These are phyloP conservation scores for Knufia petricola DNA, from an alignment of 2,329 filamentous ascomycete genomes.

Conservation along the genomic window DNA sequence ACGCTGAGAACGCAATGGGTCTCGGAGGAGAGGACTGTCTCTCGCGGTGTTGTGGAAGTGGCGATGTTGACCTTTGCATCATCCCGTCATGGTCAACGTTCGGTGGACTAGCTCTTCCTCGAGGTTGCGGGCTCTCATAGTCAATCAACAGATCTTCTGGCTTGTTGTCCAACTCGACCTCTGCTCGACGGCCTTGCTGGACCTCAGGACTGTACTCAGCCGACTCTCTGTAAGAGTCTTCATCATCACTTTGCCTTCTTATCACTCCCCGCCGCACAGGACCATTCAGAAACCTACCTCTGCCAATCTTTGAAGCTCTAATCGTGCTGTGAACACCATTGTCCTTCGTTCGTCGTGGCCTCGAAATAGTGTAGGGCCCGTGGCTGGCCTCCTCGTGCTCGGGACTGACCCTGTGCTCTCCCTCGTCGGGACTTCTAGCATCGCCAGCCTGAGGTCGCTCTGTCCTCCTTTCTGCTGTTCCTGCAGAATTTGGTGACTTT, in stretches of 20 bases:
- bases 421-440: conserved; percentile 24
- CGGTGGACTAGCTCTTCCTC: neutral
- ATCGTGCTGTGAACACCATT: conserved; percentile 61
- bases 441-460: conserved; percentile 24
- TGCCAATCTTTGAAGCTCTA: conserved; percentile 65
- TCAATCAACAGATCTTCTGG: conserved; percentile 19
- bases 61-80: conserved; percentile 1
- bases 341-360: conserved; percentile 49
- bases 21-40: neutral
- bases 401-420: conserved; percentile 3
- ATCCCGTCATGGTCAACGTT: neutral
- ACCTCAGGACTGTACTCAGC: conserved; percentile 17
- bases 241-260: conserved; percentile 54
- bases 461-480: conserved; percentile 23
- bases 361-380: conserved; percentile 30
- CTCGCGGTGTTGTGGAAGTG: neutral
- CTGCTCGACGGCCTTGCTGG: conserved; percentile 24
- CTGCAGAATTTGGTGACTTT: conserved; percentile 30
- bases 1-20: conserved; percentile 11
- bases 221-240: conserved; percentile 29
- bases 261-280: conserved; percentile 65
- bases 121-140: conserved; percentile 22
- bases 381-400: conserved; percentile 29
- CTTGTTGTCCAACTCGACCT: conserved; percentile 25
- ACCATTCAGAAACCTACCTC: conserved; percentile 69